These are phyloP conservation scores for Phalaenopsis aphrodite DNA, from an alignment of 106 monocot genomes.

Conservation along the genomic window DNA sequence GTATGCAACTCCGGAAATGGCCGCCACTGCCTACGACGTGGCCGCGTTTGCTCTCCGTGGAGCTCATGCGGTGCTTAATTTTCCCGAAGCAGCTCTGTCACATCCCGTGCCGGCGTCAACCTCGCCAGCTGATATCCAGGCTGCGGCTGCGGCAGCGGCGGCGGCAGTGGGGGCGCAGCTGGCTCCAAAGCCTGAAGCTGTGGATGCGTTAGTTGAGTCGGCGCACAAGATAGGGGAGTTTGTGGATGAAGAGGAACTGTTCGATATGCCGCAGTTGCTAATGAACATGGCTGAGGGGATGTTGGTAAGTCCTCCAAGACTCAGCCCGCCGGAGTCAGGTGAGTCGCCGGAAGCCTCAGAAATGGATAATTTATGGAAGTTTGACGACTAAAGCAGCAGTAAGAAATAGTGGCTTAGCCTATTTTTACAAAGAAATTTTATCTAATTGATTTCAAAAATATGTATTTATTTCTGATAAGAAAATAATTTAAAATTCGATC, in stretches of 20 bases:
- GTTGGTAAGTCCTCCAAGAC: background rate
- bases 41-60: no score
- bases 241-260: conserved; percentile 2
- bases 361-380: background rate
- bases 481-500: no score
- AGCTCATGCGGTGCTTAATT: no score
- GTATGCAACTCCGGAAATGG: no score
- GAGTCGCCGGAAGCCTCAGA: background rate
- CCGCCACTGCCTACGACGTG: no score
- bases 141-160: background rate
- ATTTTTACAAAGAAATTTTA: no score
- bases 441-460: no score
- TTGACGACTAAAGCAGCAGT: background rate
- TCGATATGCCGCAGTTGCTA: conserved; percentile 1
- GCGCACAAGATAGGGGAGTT: background rate
- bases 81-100: no score
- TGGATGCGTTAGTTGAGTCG: background rate
- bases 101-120: no score
- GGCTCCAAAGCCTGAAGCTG: background rate
- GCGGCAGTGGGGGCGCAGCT: background rate
- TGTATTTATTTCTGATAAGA: no score
- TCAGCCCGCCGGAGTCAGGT: background rate
- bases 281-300: conserved; percentile 9
- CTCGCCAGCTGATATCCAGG: no score
- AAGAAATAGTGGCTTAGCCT: no score